Percentiles rank a stretch among this genome's conserved stretches.
phyloP scores from a whole-genome alignment of 176 grass and related monocot species.

The Dendrocalamus sinicus region DNA sequence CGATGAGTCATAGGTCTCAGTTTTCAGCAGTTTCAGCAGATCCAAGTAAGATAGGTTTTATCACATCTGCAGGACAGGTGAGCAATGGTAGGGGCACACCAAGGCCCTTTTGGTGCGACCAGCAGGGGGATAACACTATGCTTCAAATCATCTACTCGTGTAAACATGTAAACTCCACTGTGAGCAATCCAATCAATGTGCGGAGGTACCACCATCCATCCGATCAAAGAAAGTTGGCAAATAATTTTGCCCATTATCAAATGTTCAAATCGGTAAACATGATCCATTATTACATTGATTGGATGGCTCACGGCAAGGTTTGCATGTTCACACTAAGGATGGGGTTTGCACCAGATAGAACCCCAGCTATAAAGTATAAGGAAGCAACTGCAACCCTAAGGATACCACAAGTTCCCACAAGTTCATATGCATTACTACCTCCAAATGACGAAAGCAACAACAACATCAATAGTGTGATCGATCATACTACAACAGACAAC shows the following conservation, averaged over 20 bases:
- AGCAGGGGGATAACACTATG: background rate
- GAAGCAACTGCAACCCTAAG: background rate
- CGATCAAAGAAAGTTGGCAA: background rate
- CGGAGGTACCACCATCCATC: background rate
- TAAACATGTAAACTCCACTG: slow-evolving; percentile 6
- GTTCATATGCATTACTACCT: background rate
- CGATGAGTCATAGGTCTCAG: background rate
- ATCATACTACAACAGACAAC: background rate
- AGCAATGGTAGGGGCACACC: background rate
- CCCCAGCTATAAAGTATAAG: background rate
- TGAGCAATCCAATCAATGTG: background rate
- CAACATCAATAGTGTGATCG: background rate
- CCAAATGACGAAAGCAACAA: background rate
- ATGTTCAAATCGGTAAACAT: background rate
- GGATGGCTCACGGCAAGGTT: background rate
- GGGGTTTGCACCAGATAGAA: background rate
- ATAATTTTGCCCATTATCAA: background rate
- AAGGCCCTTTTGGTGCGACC: background rate
- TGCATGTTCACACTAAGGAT: slow-evolving; percentile 11
- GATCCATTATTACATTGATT: background rate
- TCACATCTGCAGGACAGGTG: background rate
- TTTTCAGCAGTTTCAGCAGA: background rate
- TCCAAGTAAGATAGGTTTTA: background rate
- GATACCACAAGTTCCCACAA: slow-evolving; percentile 13
- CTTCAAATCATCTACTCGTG: background rate